Base-by-base conservation (phyloP, 1,284 basidiomycete genomes). In the Porogramme epimiltina region DNA sequence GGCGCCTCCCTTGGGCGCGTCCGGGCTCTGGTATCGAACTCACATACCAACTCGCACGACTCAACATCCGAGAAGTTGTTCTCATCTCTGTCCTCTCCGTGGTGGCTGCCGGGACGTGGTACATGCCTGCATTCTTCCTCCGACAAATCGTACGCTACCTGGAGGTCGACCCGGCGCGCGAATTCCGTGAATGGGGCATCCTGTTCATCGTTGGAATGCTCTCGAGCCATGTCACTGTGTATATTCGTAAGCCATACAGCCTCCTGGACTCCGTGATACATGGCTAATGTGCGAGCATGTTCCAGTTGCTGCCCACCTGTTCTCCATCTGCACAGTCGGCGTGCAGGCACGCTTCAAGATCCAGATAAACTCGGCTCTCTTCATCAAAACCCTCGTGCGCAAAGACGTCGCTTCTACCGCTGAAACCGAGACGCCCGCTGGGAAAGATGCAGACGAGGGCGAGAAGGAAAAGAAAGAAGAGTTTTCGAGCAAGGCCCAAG, bases 401-500 rank as follows among this genome's bases (percentile, higher is more conserved):
- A 95, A 95, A 70, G 91, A 94, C 59, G 76, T 93, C 22, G 91
- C 90, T 0, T 87, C 85, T 0, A 80, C 82, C 16, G 67, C 80
- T 11, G 66, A 73, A 4, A 43, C 70, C 49, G 47, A 60, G 13
- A 41, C 55, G 0, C n/a, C 34, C 13, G 28, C 28, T 13, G 28
- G 13, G 13, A 13, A 13, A 20, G 51, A 31, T 16, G 42, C 42
- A n/a, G 64, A 67, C 39, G 43, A 41, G 36, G 42, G 45, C 26
- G 64, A 68, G 44, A 69, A 70, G n/a, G 73, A 80, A 11, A 79
- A 4, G 84, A 89, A 9, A 41, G 82, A 83, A 44, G 87, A 87
- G 37, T 92, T 95, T 63, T 89, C 85, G 9, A 93, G 87, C 64
- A 96, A 96, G 70, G 87, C 89, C 8, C 92, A 95, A 70, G 86